These are phyloP conservation scores for Gossypium rotundifolium DNA, from an alignment of 345 rosid genomes.

Conservation along the genomic window DNA sequence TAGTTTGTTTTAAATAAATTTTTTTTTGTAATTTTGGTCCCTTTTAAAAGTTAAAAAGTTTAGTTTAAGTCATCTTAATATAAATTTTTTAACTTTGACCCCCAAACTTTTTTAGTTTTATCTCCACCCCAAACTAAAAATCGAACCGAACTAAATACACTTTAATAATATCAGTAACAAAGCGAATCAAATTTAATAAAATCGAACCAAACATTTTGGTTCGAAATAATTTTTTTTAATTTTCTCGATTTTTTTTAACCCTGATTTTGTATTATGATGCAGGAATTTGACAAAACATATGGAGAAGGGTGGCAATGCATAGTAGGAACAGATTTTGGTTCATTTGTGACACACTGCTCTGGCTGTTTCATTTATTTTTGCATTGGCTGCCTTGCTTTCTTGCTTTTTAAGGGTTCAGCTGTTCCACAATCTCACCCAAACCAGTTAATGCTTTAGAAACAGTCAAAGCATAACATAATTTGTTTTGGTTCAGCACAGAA, in stretches of 20 bases:
- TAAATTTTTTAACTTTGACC: too few relatives aligned
- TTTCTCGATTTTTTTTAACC: background rate
- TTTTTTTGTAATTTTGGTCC: too few relatives aligned
- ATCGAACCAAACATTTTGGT: too few relatives aligned
- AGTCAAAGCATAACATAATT: constrained; percentile 4
- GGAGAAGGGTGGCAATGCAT: constrained; percentile 69
- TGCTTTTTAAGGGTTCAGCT: constrained; percentile 62
- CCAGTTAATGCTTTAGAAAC: constrained; percentile 20
- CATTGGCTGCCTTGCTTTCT: constrained; percentile 49
- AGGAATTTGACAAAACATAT: constrained; percentile 49
- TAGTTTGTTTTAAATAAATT: too few relatives aligned
- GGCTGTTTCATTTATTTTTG: constrained; percentile 59
- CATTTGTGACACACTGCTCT: constrained; percentile 54
- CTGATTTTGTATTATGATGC: background rate
- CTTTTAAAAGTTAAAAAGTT: too few relatives aligned
- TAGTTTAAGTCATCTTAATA: too few relatives aligned
- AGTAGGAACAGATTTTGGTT: constrained; percentile 63
- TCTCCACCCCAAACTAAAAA: too few relatives aligned
- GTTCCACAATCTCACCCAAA: constrained; percentile 19
- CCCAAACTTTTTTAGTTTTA: too few relatives aligned
- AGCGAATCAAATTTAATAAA: too few relatives aligned
- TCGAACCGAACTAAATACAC: too few relatives aligned
- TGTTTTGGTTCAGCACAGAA: background rate
- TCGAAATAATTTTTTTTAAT: background rate
- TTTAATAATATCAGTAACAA: too few relatives aligned